These are phyloP conservation scores for Penicillium italicum DNA, from an alignment of 2,329 filamentous ascomycete genomes.

Conservation along the genomic window DNA sequence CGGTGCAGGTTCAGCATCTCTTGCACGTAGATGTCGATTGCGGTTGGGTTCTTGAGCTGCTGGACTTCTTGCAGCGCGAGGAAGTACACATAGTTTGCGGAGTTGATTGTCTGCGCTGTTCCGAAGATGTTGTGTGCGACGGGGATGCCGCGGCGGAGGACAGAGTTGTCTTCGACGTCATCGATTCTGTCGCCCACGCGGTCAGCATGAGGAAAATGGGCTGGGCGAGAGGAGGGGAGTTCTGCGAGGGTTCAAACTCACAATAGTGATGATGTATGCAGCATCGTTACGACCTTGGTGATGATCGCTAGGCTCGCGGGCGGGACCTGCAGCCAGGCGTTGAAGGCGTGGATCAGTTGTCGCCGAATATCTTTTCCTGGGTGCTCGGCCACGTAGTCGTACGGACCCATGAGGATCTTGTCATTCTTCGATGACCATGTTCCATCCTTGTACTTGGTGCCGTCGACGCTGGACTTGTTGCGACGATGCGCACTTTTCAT, in stretches of 20 bases:
- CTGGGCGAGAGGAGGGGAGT: not conserved
- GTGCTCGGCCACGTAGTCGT: conserved; percentile 45
- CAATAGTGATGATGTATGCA: conserved; percentile 47
- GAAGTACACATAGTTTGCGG: conserved; percentile 50
- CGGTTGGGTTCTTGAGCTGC: conserved; percentile 39
- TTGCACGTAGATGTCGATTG: conserved; percentile 45
- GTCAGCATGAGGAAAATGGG: not conserved
- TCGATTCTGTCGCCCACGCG: conserved; percentile 38
- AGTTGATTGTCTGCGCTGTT: conserved; percentile 51
- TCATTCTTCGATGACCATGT: conserved; percentile 41
- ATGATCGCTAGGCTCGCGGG: conserved; percentile 41
- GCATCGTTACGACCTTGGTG: conserved; percentile 44
- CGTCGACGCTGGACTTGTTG: conserved; percentile 39
- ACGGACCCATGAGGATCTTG: conserved; percentile 43
- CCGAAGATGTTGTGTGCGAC: conserved; percentile 51
- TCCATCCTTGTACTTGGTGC: conserved; percentile 38
- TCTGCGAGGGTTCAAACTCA: conserved; percentile 21
- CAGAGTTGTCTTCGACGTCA: conserved; percentile 50
- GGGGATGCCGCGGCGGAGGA: conserved; percentile 48
- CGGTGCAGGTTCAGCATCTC: conserved; percentile 48
- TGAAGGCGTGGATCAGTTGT: conserved; percentile 45
- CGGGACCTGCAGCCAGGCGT: conserved; percentile 45
- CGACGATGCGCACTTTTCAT: conserved; percentile 32
- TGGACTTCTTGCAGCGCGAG: conserved; percentile 43
- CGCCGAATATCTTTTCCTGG: conserved; percentile 47